phyloP scores from a whole-genome alignment of 768 basidiomycete genomes.

The Podaxis sp. region DNA sequence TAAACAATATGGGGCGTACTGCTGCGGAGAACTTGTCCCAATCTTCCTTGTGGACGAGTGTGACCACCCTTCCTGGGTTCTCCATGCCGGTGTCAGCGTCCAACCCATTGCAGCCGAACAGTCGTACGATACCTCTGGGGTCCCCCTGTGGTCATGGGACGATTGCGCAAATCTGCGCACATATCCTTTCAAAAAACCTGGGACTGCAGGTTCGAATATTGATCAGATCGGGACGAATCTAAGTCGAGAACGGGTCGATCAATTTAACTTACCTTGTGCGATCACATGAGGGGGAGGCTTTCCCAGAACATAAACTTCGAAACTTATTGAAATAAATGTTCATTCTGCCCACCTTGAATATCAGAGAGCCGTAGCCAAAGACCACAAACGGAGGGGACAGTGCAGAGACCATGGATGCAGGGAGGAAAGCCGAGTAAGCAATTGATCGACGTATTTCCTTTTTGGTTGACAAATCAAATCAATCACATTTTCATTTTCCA shows the following conservation, averaged over 20 bases:
- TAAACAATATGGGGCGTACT: constrained; percentile 36
- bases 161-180: constrained; percentile 88
- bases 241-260: background rate
- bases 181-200: constrained; percentile 89
- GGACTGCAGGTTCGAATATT: constrained; percentile 35
- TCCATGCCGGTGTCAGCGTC: constrained; percentile 25
- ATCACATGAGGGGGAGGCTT: constrained; percentile 85
- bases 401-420: constrained; percentile 11
- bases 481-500: constrained; percentile 6
- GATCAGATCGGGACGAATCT: background rate
- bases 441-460: background rate
- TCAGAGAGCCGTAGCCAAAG: constrained; percentile 91
- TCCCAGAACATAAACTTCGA: background rate
- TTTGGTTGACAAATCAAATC: background rate
- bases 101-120: background rate
- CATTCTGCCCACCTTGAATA: constrained; percentile 69
- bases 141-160: constrained; percentile 92
- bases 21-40: constrained; percentile 78
- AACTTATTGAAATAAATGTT: background rate
- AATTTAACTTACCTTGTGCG: constrained; percentile 48
- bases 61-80: constrained; percentile 89
- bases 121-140: constrained; percentile 59
- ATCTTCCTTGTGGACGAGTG: constrained; percentile 83
- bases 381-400: constrained; percentile 55
- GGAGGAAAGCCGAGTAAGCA: background rate